phyloP scores from a whole-genome alignment of 768 basidiomycete species.

The Mycena pura region DNA sequence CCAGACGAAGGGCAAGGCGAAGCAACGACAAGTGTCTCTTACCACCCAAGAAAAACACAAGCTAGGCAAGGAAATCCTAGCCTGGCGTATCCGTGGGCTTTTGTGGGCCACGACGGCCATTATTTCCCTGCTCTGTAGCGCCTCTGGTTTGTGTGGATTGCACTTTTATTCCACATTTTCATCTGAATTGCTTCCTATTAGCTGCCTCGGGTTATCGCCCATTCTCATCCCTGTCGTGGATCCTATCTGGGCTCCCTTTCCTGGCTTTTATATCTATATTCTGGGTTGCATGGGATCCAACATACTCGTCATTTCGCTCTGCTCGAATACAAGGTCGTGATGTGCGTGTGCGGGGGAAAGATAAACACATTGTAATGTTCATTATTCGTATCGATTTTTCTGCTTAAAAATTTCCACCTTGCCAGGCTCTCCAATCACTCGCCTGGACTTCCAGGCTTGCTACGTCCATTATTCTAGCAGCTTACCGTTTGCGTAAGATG shows the following conservation, averaged over 20 bases:
- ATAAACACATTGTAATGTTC: constrained; percentile 63
- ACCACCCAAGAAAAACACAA: constrained; percentile 49
- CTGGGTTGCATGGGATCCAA: constrained; percentile 90
- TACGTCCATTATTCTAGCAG: constrained; percentile 53
- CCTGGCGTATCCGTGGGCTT: constrained; percentile 75
- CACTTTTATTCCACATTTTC: not conserved
- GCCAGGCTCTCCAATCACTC: constrained; percentile 63
- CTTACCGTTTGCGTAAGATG: constrained; percentile 48
- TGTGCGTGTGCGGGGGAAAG: constrained; percentile 70
- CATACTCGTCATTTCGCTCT: constrained; percentile 65
- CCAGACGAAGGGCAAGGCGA: constrained; percentile 69
- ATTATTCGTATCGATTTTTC: not conserved
- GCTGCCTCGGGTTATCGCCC: constrained; percentile 42
- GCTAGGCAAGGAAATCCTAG: constrained; percentile 54
- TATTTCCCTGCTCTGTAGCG: constrained; percentile 48
- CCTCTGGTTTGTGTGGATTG: constrained; percentile 51
- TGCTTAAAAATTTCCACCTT: not conserved
- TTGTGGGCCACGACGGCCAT: constrained; percentile 65
- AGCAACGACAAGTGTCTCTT: constrained; percentile 54
- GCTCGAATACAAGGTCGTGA: constrained; percentile 75
- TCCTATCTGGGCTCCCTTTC: constrained; percentile 53
- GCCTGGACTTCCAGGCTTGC: constrained; percentile 64
- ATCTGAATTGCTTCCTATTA: constrained; percentile 21
- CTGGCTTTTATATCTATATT: constrained; percentile 65
- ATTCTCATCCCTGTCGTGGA: constrained; percentile 32